These are phyloP conservation scores for Populus alba DNA, from an alignment of 345 rosid genomes.

Conservation along the genomic window DNA sequence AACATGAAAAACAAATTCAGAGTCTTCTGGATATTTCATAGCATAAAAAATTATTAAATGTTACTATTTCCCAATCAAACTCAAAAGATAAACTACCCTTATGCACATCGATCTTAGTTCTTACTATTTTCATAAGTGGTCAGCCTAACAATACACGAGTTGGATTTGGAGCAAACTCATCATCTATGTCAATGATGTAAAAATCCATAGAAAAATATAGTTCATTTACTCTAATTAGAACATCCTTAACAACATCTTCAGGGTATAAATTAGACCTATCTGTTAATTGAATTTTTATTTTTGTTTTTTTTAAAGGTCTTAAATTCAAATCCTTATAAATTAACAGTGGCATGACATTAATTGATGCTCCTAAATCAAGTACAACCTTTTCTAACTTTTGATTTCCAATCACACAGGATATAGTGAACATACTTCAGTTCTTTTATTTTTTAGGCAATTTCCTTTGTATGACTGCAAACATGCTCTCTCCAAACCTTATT, in stretches of 20 bases:
- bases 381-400: not conserved
- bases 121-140: not conserved
- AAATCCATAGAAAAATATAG: not conserved
- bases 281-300: not conserved
- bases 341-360: not conserved
- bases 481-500: not conserved
- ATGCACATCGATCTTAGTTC: not conserved
- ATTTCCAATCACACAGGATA: not conserved
- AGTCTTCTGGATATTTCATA: no score
- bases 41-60: no score
- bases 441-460: not conserved
- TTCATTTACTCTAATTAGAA: not conserved
- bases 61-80: no score
- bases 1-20: no score
- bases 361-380: not conserved
- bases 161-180: not conserved
- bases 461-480: not conserved
- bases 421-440: not conserved
- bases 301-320: not conserved
- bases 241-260: not conserved
- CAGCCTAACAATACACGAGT: not conserved
- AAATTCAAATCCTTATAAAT: not conserved
- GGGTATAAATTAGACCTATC: not conserved
- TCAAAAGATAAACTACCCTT: no score
- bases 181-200: not conserved